Percentiles rank a stretch among this genome's conserved stretches.
phyloP scores from a whole-genome alignment of 768 basidiomycete species.

The Suillus lakei region DNA sequence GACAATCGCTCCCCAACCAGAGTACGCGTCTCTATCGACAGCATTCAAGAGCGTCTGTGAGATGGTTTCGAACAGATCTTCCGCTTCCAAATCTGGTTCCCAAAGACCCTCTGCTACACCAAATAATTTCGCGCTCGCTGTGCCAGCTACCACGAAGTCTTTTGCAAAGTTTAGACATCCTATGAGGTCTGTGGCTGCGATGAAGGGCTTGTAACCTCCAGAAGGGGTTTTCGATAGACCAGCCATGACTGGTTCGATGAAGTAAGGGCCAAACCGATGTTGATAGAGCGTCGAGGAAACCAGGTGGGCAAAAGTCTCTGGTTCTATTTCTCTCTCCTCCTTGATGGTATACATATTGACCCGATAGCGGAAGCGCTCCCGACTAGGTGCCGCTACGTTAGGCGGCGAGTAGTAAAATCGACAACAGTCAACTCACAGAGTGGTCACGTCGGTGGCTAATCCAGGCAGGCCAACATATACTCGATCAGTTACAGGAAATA shows the following conservation, averaged over 20 bases:
- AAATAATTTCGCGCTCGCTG: slow-evolving; percentile 88
- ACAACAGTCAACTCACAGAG: slow-evolving; percentile 61
- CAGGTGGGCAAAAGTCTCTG: slow-evolving; percentile 94
- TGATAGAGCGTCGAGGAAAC: slow-evolving; percentile 96
- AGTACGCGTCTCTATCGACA: slow-evolving; percentile 94
- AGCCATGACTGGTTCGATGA: slow-evolving; percentile 95
- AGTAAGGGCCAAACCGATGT: slow-evolving; percentile 94
- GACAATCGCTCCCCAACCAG: slow-evolving; percentile 96
- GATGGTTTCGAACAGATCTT: slow-evolving; percentile 98
- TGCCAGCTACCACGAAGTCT: slow-evolving; percentile 96
- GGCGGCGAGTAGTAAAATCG: slow-evolving; percentile 1
- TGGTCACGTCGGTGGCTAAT: slow-evolving; percentile 90
- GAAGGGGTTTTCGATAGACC: slow-evolving; percentile 79
- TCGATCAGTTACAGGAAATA: slow-evolving; percentile 93
- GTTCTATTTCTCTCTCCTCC: slow-evolving; percentile 96
- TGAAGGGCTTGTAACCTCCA: slow-evolving; percentile 84
- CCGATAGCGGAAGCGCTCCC: slow-evolving; percentile 89
- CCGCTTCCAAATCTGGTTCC: slow-evolving; percentile 96
- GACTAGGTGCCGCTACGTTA: slow-evolving; percentile 47
- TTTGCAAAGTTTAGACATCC: slow-evolving; percentile 93
- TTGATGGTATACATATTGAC: slow-evolving; percentile 99
- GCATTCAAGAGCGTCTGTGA: slow-evolving; percentile 95
- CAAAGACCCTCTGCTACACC: slow-evolving; percentile 98
- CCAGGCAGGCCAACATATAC: slow-evolving; percentile 92
- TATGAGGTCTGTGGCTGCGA: slow-evolving; percentile 93